Conservation (phyloP, 305 asterid genomes). For the Solanum hybrid region DNA sequence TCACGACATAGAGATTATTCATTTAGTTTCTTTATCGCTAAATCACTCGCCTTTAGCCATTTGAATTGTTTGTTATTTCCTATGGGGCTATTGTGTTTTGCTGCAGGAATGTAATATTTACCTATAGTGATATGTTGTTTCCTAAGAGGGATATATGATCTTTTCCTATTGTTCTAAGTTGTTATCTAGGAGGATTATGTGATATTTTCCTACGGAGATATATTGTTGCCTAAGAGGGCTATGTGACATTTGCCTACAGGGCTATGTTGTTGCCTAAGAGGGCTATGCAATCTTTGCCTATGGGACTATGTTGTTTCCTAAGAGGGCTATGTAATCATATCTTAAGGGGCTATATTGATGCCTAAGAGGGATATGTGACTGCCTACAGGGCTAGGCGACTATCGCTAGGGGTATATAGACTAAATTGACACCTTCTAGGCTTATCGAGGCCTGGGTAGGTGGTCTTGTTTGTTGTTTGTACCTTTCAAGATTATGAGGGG, state of each 20-base stretch:
- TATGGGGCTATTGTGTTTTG: neutral
- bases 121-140: neutral
- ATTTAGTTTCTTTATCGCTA: neutral
- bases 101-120: neutral
- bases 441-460: neutral
- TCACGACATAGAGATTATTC: neutral
- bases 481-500: neutral
- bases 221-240: neutral
- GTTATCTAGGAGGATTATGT: neutral
- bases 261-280: neutral
- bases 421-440: neutral
- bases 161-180: neutral
- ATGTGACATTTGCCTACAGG: neutral
- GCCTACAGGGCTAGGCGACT: neutral
- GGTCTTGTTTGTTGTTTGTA: neutral
- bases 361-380: neutral
- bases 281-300: neutral
- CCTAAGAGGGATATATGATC: neutral
- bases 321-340: neutral
- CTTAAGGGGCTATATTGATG: neutral
- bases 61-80: neutral
- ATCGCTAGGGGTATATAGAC: neutral
- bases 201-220: neutral
- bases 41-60: neutral
- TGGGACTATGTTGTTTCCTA: neutral